phyloP scores from a whole-genome alignment of 1,284 basidiomycete species.

The Thelephora terrestris region DNA sequence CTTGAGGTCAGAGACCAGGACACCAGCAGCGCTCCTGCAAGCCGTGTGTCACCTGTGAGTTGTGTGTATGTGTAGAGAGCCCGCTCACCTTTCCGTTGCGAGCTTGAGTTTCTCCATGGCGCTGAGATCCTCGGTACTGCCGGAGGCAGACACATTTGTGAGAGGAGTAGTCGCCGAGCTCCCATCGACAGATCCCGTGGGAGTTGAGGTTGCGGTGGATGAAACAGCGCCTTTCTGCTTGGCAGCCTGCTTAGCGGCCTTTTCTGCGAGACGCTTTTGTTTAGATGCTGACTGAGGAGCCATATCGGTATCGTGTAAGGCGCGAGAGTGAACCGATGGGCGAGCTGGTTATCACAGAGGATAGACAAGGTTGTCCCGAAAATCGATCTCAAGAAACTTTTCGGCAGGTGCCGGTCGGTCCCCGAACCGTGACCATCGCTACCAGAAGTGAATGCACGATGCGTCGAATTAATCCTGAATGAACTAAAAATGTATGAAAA shows the following conservation, averaged over 20 bases:
- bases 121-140: constrained; percentile 62
- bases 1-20: constrained; percentile 87
- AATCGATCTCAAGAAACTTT: constrained; percentile 4
- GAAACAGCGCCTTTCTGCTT: constrained; percentile 32
- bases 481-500: too few species aligned
- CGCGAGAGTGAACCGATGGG: not conserved
- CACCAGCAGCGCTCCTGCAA: constrained; percentile 77
- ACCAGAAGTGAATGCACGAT: too few species aligned
- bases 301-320: constrained; percentile 29
- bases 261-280: constrained; percentile 83
- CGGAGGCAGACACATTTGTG: constrained; percentile 67
- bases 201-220: constrained; percentile 44
- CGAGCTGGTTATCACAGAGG: not conserved
- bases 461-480: too few species aligned
- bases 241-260: constrained; percentile 71
- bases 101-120: constrained; percentile 83
- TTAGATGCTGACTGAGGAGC: constrained; percentile 64
- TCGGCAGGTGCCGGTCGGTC: not conserved
- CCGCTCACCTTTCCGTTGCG: constrained; percentile 73
- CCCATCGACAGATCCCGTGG: constrained; percentile 54
- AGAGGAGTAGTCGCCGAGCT: constrained; percentile 65
- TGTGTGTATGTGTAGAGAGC: constrained; percentile 4
- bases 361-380: not conserved
- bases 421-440: too few species aligned
- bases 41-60: constrained; percentile 1